Base-by-base conservation (phyloP, 352 stramenopile genomes). In the Phytopythium montanum region DNA sequence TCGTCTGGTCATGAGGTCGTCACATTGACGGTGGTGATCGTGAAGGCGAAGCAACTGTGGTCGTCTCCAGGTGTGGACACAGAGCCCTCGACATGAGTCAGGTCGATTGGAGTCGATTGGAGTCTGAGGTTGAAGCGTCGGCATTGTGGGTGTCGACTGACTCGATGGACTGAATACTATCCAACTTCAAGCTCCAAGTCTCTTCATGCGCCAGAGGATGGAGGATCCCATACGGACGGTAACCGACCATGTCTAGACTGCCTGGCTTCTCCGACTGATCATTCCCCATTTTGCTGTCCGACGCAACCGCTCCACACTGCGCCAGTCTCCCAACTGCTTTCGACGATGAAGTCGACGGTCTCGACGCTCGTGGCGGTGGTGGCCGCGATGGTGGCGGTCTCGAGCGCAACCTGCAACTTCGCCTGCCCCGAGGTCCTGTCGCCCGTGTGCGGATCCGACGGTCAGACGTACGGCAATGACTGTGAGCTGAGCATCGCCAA, bases 401-500 rank as follows among this genome's bases (percentile, higher is more conserved):
- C 21, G 29, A 56, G 23, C n/a, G 26, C 18, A 4, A 14, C 33
- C 25, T 33, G 12, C 29, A 28, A 33, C 0, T 1, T n/a, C 36
- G 2, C 19, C 12, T 81, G 72, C 38, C 48, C 66, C 4, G 59
- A 46, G 6, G 44, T 68, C 31, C 66, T 67, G 45, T 38, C 56
- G n/a, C 76, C 77, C 4, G 72, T 90, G 12, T 88, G 80, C 50
- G 77, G 63, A 25, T 85, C 80, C 19, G 66, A 88, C 54, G 73
- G 75, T 28, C 34, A 65, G 21, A 88, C 80, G 10, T 88, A 87
- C 66, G 29, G 36, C 36, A 87, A 83, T 61, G 62, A 68, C 49
- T 88, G 80, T 57, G 44, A 62, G 34, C 73, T 90, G 26, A 68
- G 76, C n/a, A 61, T 54, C 31, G 70, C 66, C 4, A 66, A 75